phyloP scores from a whole-genome alignment of 1,284 basidiomycete genomes.

The Ganoderma sinense region DNA sequence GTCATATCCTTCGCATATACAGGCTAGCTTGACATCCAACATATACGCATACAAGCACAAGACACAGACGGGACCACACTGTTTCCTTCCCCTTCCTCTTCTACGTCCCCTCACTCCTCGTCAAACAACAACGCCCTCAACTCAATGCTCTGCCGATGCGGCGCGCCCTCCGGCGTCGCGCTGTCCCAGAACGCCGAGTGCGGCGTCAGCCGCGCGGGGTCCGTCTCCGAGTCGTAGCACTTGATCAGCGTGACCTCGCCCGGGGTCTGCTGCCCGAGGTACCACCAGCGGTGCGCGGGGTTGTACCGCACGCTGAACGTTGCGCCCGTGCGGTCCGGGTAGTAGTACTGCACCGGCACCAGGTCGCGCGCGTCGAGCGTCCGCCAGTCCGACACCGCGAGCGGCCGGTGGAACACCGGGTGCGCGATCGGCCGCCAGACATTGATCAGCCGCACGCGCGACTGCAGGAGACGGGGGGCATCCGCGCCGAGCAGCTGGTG shows the following conservation, averaged over 20 bases:
- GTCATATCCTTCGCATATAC: neutral
- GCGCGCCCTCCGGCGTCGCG: slow-evolving; percentile 46
- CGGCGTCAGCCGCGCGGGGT: slow-evolving; percentile 51
- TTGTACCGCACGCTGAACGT: slow-evolving; percentile 60
- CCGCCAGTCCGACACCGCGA: slow-evolving; percentile 56
- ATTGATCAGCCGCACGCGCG: slow-evolving; percentile 64
- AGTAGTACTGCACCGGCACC: slow-evolving; percentile 33
- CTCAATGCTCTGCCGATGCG: slow-evolving; percentile 51
- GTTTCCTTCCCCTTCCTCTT: neutral
- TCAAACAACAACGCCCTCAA: slow-evolving; percentile 48
- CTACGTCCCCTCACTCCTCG: slow-evolving; percentile 22
- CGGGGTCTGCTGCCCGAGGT: slow-evolving; percentile 50
- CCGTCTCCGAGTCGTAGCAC: slow-evolving; percentile 51
- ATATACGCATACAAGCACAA: slow-evolving; percentile 7
- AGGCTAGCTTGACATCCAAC: neutral
- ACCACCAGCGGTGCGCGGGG: slow-evolving; percentile 67
- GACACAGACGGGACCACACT: neutral
- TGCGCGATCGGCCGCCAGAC: slow-evolving; percentile 61
- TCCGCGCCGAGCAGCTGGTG: slow-evolving; percentile 54
- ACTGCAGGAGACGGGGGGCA: slow-evolving; percentile 51
- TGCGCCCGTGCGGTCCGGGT: slow-evolving; percentile 52
- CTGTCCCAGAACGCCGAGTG: slow-evolving; percentile 54
- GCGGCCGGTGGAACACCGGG: slow-evolving; percentile 54
- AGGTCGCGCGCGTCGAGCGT: slow-evolving; percentile 37
- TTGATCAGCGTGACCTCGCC: slow-evolving; percentile 58